phyloP scores from a whole-genome alignment of 495 filamentous ascomycete genomes.

The Penicillium daleae region DNA sequence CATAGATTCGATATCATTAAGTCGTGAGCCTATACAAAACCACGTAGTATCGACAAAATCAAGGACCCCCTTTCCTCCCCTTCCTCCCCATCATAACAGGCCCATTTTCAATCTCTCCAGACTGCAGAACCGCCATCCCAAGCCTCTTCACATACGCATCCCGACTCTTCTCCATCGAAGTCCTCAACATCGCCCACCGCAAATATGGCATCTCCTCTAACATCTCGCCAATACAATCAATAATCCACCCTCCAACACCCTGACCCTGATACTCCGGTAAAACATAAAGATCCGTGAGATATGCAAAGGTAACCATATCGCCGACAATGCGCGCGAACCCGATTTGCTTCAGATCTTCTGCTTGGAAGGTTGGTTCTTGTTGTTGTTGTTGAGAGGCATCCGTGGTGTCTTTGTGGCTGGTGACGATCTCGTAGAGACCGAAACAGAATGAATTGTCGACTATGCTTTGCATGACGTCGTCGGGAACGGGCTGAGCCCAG shows the following conservation, averaged over 20 bases:
- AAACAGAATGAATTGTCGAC: slow-evolving; percentile 2
- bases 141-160: slow-evolving; percentile 53
- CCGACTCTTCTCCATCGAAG: slow-evolving; percentile 35
- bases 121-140: slow-evolving; percentile 50
- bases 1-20: no score
- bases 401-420: not conserved
- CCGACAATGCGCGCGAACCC: not conserved
- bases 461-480: not conserved
- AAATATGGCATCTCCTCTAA: slow-evolving; percentile 59
- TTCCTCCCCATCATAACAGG: slow-evolving; percentile 6
- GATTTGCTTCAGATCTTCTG: not conserved
- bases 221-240: slow-evolving; percentile 59
- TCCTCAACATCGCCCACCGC: slow-evolving; percentile 58
- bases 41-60: not conserved
- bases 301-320: not conserved
- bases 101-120: slow-evolving; percentile 14
- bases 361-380: not conserved
- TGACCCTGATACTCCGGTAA: not conserved
- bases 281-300: slow-evolving; percentile 1
- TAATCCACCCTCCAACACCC: slow-evolving; percentile 61
- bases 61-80: not conserved
- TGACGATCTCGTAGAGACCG: slow-evolving; percentile 1
- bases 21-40: no score
- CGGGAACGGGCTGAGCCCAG: not conserved
- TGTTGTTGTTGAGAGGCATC: not conserved